phyloP scores from a whole-genome alignment of 345 rosid genomes.

The Citrus sp. region DNA sequence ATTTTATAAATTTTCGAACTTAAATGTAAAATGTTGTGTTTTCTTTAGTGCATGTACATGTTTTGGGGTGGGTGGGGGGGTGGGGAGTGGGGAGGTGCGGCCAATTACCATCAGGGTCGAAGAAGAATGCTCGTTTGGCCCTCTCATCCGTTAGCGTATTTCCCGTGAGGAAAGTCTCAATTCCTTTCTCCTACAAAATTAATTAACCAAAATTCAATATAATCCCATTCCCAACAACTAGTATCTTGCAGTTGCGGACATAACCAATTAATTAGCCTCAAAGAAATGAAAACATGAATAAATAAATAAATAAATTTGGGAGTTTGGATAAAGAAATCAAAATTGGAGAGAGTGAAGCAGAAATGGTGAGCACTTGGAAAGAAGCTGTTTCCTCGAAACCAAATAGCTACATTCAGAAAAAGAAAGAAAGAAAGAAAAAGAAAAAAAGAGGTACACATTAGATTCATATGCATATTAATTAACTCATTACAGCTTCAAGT shows the following conservation, averaged over 20 bases:
- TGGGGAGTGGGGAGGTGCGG: no score
- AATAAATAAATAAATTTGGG: constrained; percentile 53
- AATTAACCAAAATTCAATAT: no score
- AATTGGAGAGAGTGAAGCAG: constrained; percentile 77
- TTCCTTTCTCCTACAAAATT: constrained; percentile 64
- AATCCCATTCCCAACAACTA: no score
- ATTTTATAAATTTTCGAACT: no score
- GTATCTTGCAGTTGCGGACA: neutral
- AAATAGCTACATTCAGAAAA: constrained; percentile 40
- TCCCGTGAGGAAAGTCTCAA: constrained; percentile 46
- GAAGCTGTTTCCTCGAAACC: constrained; percentile 75
- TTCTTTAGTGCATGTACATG: no score
- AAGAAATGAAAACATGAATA: neutral
- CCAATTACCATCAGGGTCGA: constrained; percentile 75
- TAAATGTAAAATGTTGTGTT: no score
- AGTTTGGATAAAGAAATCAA: constrained; percentile 51
- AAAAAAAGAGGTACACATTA: no score
- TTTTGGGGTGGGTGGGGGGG: no score
- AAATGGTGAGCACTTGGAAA: constrained; percentile 71
- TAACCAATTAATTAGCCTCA: neutral
- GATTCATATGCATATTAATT: no score
- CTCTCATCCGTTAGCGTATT: constrained; percentile 55
- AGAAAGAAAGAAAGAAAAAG: neutral
- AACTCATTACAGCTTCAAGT: no score
- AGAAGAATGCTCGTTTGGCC: constrained; percentile 82